Evolutionary conservation across 345 rosid species (phyloP).

Genomic region (Bretschneidera sinensis): DNA sequence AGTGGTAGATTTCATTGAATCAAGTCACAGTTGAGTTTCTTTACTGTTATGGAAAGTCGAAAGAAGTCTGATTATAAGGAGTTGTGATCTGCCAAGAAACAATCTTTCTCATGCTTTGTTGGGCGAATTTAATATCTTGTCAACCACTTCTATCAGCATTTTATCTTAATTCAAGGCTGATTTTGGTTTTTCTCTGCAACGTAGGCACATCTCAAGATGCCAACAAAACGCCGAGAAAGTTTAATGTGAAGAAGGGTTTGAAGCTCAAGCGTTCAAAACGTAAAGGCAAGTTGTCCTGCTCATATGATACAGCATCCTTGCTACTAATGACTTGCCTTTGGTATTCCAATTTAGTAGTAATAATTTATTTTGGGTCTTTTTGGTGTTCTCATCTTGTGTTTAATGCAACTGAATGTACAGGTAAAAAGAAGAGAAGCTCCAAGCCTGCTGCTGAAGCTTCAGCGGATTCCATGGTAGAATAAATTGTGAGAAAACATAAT

Average conservation of each 20-base stretch:
- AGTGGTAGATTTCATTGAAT: too few relatives aligned
- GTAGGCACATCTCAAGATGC: conserved; percentile 29
- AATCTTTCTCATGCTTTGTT: background rate
- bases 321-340: too few relatives aligned
- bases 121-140: background rate
- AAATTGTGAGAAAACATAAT: too few relatives aligned
- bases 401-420: conserved; percentile 8
- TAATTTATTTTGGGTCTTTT: background rate
- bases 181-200: background rate
- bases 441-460: conserved; percentile 16
- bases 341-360: too few relatives aligned
- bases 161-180: conserved; percentile 5
- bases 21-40: too few relatives aligned
- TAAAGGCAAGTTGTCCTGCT: conserved; percentile 25
- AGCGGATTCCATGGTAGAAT: conserved; percentile 29
- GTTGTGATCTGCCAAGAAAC: background rate
- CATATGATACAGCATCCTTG: too few relatives aligned
- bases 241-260: conserved; percentile 47
- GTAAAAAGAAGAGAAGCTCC: conserved; percentile 25
- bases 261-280: conserved; percentile 44
- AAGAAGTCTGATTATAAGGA: background rate
- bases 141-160: too few relatives aligned
- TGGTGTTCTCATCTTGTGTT: too few relatives aligned
- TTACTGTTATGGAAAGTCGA: background rate
- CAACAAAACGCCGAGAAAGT: conserved; percentile 25